A percentile compares a stretch with the other conserved stretches of the same genome.
Conservation (phyloP, 768 basidiomycete genomes). For the Pleurotus pulmonarius region DNA sequence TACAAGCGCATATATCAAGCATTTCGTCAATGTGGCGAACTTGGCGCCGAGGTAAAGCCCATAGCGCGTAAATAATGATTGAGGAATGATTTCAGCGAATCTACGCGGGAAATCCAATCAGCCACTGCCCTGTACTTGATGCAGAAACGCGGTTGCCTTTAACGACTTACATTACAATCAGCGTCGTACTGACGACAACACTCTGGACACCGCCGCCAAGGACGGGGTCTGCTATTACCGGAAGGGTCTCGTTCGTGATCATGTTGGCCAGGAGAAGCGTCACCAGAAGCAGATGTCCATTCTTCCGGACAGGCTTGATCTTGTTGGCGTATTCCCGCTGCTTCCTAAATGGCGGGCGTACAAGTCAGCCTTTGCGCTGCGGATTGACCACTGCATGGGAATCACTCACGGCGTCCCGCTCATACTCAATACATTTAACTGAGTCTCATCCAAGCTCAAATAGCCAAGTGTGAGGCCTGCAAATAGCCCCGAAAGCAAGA, state of each 20-base stretch:
- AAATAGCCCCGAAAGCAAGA: slow-evolving; percentile 80
- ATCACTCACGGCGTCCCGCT: slow-evolving; percentile 73
- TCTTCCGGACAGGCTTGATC: slow-evolving; percentile 82
- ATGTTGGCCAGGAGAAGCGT: slow-evolving; percentile 85
- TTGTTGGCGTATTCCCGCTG: slow-evolving; percentile 80
- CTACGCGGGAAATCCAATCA: slow-evolving; percentile 32
- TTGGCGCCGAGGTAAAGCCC: slow-evolving; percentile 87
- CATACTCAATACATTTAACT: slow-evolving; percentile 82
- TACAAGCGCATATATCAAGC: slow-evolving; percentile 69
- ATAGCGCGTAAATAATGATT: slow-evolving; percentile 88
- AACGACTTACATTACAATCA: slow-evolving; percentile 79
- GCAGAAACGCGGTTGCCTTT: background rate
- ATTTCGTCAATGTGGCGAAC: slow-evolving; percentile 68
- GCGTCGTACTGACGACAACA: slow-evolving; percentile 77
- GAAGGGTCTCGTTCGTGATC: slow-evolving; percentile 88
- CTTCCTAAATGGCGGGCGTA: slow-evolving; percentile 37
- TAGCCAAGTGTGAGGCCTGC: slow-evolving; percentile 91
- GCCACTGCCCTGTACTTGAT: background rate
- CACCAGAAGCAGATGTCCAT: slow-evolving; percentile 79
- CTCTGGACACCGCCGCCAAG: slow-evolving; percentile 77
- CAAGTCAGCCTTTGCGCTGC: slow-evolving; percentile 2
- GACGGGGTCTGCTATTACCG: slow-evolving; percentile 76
- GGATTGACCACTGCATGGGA: background rate
- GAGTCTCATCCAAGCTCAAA: slow-evolving; percentile 91
- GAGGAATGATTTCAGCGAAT: slow-evolving; percentile 90